Evolutionary conservation across 108 stramenopile genomes (phyloP).

Genomic region (Skeletonema potamos): DNA sequence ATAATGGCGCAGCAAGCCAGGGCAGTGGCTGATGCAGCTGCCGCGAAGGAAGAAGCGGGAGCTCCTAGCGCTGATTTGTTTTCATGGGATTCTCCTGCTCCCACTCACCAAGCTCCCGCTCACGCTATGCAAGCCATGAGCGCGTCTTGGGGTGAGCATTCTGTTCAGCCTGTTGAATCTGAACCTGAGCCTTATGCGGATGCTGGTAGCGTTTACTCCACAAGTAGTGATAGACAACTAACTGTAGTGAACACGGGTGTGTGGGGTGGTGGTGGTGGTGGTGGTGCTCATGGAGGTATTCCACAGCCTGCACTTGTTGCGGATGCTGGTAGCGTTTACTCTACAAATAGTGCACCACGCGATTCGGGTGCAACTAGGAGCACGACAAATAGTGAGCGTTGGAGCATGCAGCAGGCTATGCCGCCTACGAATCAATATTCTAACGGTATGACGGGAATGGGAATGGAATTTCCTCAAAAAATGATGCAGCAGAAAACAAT

Average conservation of each 20-base stretch:
- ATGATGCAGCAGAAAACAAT: background rate
- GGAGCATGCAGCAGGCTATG: background rate
- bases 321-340: background rate
- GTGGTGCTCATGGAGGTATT: background rate
- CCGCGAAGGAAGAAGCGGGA: conserved; percentile 16
- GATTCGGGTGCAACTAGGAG: too few relatives aligned
- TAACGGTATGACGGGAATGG: background rate
- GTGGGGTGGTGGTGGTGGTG: background rate
- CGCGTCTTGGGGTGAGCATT: background rate
- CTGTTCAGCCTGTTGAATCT: background rate
- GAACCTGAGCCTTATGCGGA: background rate
- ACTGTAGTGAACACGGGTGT: too few relatives aligned
- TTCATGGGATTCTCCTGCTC: conserved; percentile 38
- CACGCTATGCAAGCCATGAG: conserved; percentile 10
- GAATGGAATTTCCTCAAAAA: background rate
- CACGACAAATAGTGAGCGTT: too few relatives aligned
- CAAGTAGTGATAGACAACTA: background rate
- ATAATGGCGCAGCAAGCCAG: conserved; percentile 43
- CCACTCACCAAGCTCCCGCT: background rate
- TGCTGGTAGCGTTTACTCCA: background rate
- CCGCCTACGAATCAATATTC: background rate
- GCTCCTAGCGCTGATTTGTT: conserved; percentile 36
- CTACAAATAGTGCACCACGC: background rate
- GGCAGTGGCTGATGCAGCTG: conserved; percentile 34
- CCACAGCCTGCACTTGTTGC: background rate